Evolutionary conservation across 2,329 filamentous ascomycete genomes (phyloP), one percentile per base, ranked within the genome.

Genomic region (Pestalotiopsis sp.): DNA sequence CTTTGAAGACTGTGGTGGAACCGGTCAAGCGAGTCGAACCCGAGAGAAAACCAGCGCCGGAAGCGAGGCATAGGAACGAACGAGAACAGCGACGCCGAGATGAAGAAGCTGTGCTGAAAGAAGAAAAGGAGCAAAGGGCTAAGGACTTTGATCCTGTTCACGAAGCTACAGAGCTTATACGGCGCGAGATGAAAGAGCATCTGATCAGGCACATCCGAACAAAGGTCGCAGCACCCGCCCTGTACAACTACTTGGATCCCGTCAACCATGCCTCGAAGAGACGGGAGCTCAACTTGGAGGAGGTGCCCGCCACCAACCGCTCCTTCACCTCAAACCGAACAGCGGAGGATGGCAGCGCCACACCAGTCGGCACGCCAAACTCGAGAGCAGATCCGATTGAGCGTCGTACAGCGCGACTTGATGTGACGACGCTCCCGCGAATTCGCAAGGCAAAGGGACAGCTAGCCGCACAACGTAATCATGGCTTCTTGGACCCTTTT

Each of bases 91-190:
- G 89, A 59, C 88, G 88, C 67, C 89, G 87, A 62, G 93, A 97
- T 76, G 91, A 94, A 58, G 93, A 94, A 71, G 87, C 91, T 63
- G 95, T 98, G 76, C 78, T 95, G 7, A 94, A 98, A 76, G 92
- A 96, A 73, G 95, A 98, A 79, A 98, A 96, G 83, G 91, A 90
- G 76, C 92, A 95, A 74, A 87, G 95, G 66, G 95, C 95, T 20
- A 91, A 92, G 76, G 92, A 97, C 77, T 89, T 98, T 72, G 95
- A 99, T 79, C 95, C 96, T n/a, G 93, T 95, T 4, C 83, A 86
- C 63, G 95, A 97, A 77, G 95, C 96, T 41, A 85, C 94, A 52
- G 90, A 95, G 70, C 87, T 93, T 59, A 87, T 98, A 66, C 89
- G 92, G 65, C 89, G 90, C 66, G 95, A 98, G 78, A 84, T 99